Base-by-base conservation (phyloP, 2,329 filamentous ascomycete genomes). In the Botrytis byssoidea region DNA sequence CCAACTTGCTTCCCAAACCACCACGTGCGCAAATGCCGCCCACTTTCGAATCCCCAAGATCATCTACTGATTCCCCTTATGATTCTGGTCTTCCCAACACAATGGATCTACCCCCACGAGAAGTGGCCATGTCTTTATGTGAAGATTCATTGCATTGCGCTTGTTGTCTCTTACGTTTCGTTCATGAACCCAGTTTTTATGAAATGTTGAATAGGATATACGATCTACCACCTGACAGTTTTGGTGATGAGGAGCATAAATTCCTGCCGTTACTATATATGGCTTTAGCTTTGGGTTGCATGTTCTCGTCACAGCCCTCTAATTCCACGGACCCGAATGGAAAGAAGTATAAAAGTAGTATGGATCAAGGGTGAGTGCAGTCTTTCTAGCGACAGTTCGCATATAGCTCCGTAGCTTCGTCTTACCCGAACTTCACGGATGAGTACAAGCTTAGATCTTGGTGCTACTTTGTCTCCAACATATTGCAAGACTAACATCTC, bases 141-240 rank as follows among this genome's bases (percentile, higher is more conserved):
- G 85, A 87, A 74, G 88, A 88, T 76, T 85, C 88, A 0, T 81
- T 90, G 22, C 86, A 86, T 77, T 88, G 86, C 74, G 88, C 87
- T 14, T 90, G 88, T 3, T 88, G 87, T 74, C 82, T 90, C 1
- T 82, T 89, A 35, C 89, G 93, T 55, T 91, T 95, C 73, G 88
- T 97, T 8, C 94, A 98, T 79, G 86, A 92, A 68, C 95, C 95
- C 0, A 89, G 89, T 0, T 98, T 97, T 81, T 94, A 92, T 83
- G 87, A 88, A 74, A 90, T 89, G 78, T 87, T 97, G 75, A 91
- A 97, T 77, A 88, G 88, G 72, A 86, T 98, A 57, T 98, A 97
- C 82, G 89, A 92, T 76, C 89, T 86, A 35, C 85, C 92, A 1
- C 85, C 87, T 16, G 88, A 92, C 35, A 86, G 85, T 70, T 89